Base-by-base conservation (phyloP, 768 basidiomycete genomes). In the Pisolithus tinctorius region DNA sequence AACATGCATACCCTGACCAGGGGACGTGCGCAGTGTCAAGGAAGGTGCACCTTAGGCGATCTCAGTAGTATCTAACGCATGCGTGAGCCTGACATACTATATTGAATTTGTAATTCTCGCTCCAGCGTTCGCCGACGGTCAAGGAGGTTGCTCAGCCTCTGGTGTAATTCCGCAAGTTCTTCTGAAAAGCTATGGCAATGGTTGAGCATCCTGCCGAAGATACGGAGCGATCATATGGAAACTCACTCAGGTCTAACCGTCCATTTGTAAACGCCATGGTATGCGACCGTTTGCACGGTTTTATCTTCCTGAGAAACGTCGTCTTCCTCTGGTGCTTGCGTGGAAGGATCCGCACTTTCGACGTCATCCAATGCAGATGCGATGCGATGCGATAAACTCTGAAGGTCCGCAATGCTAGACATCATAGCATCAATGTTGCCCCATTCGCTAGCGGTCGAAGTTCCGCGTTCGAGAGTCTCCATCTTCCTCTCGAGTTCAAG, bases 1-100 rank as follows among this genome's bases (percentile, higher is more conserved):
- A 39, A 91, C 76, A 62, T 88, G 85, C 74, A 84, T 79, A 5
- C 90, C 90, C 41, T 83, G 80, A 9, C 75, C 75, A 16, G 82
- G 76, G 1, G 78, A 84, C 25, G 81, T 78, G 37, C 88, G 82
- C 42, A 93, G 72, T 11, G 86, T 83, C 54, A 92, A 61, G 11
- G 89, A 89, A 23, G 85, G 81, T 1, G 83, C 78, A 66, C 71
- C 89, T 92, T 47, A 9, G 44, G 51, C 31, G 53, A 48, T 29
- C 38, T 17, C 29, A 30, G 42, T 29, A 31, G 27, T 16, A 17
- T 23, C 16, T 39, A 9, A 43, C n/a, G 9, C 27, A 14, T 23
- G 11, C 9, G 17, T 30, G n/a, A 44, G 47, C 13, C 17, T 4
- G 38, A 52, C 72, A 55, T 46, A 86, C 89, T 70, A 58, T 81